Percentiles rank a stretch among this genome's conserved stretches.
Conservation (phyloP, 1,284 basidiomycete genomes). For the Ceratobasidium sp. region DNA sequence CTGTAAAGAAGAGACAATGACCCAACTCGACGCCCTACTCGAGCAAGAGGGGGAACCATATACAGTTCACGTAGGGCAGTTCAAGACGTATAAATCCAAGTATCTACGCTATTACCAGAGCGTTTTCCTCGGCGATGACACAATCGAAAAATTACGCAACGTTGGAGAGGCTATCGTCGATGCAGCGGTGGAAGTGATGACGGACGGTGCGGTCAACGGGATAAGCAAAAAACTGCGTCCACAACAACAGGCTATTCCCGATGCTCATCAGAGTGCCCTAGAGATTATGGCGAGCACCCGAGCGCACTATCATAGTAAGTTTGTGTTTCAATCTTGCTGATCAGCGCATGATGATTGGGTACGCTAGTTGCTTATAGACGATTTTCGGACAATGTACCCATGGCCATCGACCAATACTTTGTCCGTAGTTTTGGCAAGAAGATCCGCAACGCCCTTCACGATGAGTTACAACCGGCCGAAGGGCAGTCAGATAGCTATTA, state of each 20-base stretch:
- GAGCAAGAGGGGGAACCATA: conserved; percentile 28
- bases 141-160: neutral
- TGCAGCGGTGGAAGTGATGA: conserved; percentile 9
- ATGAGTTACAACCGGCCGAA: conserved; percentile 63
- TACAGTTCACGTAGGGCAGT: conserved; percentile 18
- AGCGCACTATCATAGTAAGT: conserved; percentile 77
- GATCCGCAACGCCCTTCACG: conserved; percentile 59
- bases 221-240: conserved; percentile 8
- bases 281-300: conserved; percentile 77
- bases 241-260: neutral
- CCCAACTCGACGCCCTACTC: conserved; percentile 14
- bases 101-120: conserved; percentile 13
- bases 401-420: conserved; percentile 73
- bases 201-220: neutral
- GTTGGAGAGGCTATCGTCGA: conserved; percentile 22
- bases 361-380: conserved; percentile 76
- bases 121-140: neutral
- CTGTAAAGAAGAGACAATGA: conserved; percentile 15
- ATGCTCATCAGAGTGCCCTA: conserved; percentile 59
- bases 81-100: neutral
- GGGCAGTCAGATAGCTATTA: conserved; percentile 65
- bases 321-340: neutral
- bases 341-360: neutral
- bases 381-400: conserved; percentile 72
- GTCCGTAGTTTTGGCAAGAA: conserved; percentile 57